Percentiles rank a stretch among this genome's conserved stretches.
Evolutionary conservation across 1,139 yeast species (phyloP).

Genomic region (Taiozyma sp.): DNA sequence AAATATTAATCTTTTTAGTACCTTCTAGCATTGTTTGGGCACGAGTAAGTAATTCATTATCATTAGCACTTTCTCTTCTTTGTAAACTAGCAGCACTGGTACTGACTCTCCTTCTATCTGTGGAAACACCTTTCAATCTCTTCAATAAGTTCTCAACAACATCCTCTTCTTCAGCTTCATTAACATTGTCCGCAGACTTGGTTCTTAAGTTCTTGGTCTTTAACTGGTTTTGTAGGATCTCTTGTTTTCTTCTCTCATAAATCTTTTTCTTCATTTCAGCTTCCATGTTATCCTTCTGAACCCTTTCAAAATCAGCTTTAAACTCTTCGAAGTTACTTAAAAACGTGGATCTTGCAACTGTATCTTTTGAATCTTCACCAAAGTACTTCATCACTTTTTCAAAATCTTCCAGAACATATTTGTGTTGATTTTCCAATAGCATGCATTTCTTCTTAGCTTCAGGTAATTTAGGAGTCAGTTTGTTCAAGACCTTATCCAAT

Average conservation of each 20-base stretch:
- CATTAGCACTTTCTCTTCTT: conserved; percentile 9
- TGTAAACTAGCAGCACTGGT: conserved; percentile 20
- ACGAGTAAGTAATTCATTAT: conserved; percentile 16
- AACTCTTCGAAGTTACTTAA: conserved; percentile 73
- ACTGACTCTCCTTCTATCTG: conserved; percentile 27
- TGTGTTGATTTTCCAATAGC: conserved; percentile 51
- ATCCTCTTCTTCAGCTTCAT: conserved; percentile 26
- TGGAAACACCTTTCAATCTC: conserved; percentile 69
- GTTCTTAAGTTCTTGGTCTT: conserved; percentile 25
- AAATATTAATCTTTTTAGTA: conserved; percentile 14
- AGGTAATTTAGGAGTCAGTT: conserved; percentile 48
- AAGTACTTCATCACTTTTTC: conserved; percentile 66
- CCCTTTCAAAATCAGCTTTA: conserved; percentile 69
- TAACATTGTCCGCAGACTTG: conserved; percentile 15
- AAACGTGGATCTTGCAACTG: conserved; percentile 59
- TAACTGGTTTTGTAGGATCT: conserved; percentile 30
- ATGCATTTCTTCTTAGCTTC: conserved; percentile 61
- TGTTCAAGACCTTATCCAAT: conserved; percentile 56
- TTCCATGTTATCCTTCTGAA: conserved; percentile 68
- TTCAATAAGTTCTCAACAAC: conserved; percentile 75
- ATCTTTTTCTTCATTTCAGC: conserved; percentile 77
- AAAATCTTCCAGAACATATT: conserved; percentile 49
- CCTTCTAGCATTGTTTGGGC: conserved; percentile 24
- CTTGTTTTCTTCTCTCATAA: conserved; percentile 64
- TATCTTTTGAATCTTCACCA: conserved; percentile 74